These are phyloP conservation scores for Taxillus chinensis DNA, from an alignment of 164 flowering plant species.

Conservation along the genomic window DNA sequence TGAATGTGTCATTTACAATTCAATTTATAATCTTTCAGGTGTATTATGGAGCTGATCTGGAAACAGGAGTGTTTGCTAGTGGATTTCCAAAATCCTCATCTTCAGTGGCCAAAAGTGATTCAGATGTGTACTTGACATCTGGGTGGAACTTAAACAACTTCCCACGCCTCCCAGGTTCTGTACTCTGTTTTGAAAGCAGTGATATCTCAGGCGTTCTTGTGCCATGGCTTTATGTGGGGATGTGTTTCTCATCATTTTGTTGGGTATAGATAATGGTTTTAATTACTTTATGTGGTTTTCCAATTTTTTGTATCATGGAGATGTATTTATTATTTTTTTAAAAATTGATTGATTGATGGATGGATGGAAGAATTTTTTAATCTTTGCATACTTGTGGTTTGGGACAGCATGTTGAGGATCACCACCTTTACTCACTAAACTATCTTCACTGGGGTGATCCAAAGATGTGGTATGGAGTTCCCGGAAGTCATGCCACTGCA, in stretches of 20 bases:
- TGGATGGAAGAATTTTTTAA: no score
- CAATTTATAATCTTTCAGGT: constrained; percentile 31
- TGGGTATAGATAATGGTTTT: constrained; percentile 61
- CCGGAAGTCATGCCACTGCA: constrained; percentile 52
- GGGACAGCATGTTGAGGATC: constrained; percentile 88
- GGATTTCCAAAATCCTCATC: constrained; percentile 64
- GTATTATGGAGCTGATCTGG: constrained; percentile 84
- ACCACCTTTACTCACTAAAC: constrained; percentile 80
- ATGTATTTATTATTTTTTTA: not conserved
- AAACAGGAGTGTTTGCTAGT: constrained; percentile 68
- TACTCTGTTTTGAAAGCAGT: constrained; percentile 55
- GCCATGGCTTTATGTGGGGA: constrained; percentile 90
- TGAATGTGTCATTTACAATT: not conserved
- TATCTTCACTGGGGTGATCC: constrained; percentile 81
- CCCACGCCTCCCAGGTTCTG: constrained; percentile 76
- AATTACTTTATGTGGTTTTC: not conserved
- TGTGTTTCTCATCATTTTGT: constrained; percentile 95
- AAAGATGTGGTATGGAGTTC: constrained; percentile 88
- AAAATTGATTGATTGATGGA: no score
- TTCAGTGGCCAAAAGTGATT: constrained; percentile 14
- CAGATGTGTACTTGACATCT: constrained; percentile 40
- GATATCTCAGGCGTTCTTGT: constrained; percentile 87
- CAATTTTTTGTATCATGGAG: not conserved
- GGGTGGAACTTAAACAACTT: constrained; percentile 90
- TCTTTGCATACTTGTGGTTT: not conserved